A percentile compares a stretch with the other conserved stretches of the same genome.
These are phyloP conservation scores for Colletotrichum chrysophilum DNA, from an alignment of 2,329 filamentous ascomycete species.

Conservation along the genomic window DNA sequence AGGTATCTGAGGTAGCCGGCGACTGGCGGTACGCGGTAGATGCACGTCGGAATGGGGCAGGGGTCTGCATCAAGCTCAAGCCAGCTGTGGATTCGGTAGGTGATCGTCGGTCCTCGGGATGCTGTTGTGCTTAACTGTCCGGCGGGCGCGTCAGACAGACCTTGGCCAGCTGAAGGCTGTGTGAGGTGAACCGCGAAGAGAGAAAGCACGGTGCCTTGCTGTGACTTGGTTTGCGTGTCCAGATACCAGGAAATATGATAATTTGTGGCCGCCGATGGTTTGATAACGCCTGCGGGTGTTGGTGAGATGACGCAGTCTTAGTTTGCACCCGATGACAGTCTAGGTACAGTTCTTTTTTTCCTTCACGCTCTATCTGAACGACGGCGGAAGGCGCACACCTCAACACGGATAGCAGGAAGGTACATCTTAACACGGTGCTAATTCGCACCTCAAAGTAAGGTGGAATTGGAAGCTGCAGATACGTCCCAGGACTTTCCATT, in stretches of 20 bases:
- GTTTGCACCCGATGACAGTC: neutral
- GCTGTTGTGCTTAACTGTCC: constrained; percentile 9
- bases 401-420: neutral
- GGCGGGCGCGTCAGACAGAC: constrained; percentile 6
- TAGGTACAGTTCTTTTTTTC: neutral
- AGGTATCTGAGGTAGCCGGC: neutral
- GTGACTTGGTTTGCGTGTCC: neutral
- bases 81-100: constrained; percentile 17
- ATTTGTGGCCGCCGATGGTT: neutral
- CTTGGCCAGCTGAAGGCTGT: constrained; percentile 14
- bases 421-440: neutral
- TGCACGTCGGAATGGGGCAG: constrained; percentile 10
- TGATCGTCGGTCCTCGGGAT: constrained; percentile 18
- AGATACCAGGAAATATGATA: neutral
- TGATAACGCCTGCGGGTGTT: neutral
- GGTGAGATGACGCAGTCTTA: neutral
- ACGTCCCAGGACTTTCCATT: neutral
- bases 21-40: constrained; percentile 2
- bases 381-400: neutral
- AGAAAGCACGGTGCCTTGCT: neutral
- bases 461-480: neutral
- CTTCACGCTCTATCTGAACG: neutral
- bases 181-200: neutral
- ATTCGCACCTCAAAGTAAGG: neutral
- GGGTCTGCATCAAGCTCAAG: constrained; percentile 23